phyloP scores from a whole-genome alignment of 164 flowering plant genomes.

The Protea cynaroides region DNA sequence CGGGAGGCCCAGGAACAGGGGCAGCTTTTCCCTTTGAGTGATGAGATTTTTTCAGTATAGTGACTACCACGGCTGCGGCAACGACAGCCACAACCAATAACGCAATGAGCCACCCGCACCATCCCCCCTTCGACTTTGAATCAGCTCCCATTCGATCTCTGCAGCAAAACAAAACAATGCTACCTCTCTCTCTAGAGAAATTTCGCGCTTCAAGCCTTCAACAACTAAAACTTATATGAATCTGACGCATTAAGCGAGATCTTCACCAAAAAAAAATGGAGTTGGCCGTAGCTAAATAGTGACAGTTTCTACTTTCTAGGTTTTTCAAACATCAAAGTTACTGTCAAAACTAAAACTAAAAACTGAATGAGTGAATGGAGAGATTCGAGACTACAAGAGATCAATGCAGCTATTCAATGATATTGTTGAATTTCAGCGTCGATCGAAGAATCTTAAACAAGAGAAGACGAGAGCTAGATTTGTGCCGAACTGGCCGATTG shows the following conservation, averaged over 20 bases:
- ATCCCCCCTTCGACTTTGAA: slow-evolving; percentile 47
- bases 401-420: too few species aligned
- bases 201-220: not conserved
- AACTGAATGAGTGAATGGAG: too few species aligned
- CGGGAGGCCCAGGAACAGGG: slow-evolving; percentile 22
- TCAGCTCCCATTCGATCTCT: slow-evolving; percentile 37
- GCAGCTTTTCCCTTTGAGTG: slow-evolving; percentile 15
- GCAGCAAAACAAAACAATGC: not conserved
- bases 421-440: too few species aligned
- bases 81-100: slow-evolving; percentile 40
- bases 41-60: slow-evolving; percentile 25
- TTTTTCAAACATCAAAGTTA: too few species aligned
- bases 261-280: not conserved
- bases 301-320: too few species aligned
- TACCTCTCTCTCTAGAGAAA: not conserved
- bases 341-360: too few species aligned
- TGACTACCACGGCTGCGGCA: slow-evolving; percentile 38
- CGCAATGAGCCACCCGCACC: slow-evolving; percentile 57
- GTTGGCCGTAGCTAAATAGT: not conserved
- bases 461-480: too few species aligned
- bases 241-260: slow-evolving; percentile 4
- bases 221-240: not conserved
- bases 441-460: too few species aligned
- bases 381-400: too few species aligned
- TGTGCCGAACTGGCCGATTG: too few species aligned